phyloP scores from a whole-genome alignment of 129 eudicot genomes.

The Mikania micrantha region DNA sequence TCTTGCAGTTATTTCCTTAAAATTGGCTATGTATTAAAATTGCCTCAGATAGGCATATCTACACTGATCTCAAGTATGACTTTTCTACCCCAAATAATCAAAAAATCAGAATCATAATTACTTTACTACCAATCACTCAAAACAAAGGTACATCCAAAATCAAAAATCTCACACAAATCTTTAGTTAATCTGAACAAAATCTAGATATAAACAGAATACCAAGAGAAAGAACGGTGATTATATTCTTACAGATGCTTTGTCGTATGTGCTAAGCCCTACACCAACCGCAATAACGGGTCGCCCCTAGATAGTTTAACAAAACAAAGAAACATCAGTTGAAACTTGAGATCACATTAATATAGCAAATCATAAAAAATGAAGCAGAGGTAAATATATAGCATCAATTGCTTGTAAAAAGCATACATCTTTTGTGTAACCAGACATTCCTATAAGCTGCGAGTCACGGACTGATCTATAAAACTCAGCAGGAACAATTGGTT shows the following conservation, averaged over 20 bases:
- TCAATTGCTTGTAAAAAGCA: background rate
- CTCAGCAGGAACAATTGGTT: slow-evolving; percentile 77
- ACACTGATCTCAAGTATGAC: background rate
- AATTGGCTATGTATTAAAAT: too few relatives aligned
- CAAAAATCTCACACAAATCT: background rate
- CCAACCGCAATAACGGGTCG: slow-evolving; percentile 92
- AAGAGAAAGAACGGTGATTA: background rate
- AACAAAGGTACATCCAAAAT: background rate
- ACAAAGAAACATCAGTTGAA: background rate
- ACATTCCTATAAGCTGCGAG: slow-evolving; percentile 83
- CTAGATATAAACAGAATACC: background rate
- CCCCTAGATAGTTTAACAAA: slow-evolving; percentile 45
- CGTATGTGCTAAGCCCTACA: slow-evolving; percentile 92
- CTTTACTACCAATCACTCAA: too few relatives aligned
- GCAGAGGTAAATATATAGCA: background rate
- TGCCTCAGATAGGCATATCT: too few relatives aligned
- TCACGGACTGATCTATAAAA: slow-evolving; percentile 74
- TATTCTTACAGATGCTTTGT: slow-evolving; percentile 84
- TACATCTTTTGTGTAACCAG: slow-evolving; percentile 94
- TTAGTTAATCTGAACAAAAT: background rate
- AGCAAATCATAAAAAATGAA: background rate
- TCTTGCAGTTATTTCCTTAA: too few relatives aligned
- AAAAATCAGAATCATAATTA: background rate
- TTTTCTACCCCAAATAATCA: background rate
- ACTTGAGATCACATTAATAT: background rate